Percentiles rank a stretch among this genome's conserved stretches.
phyloP scores from a whole-genome alignment of 2,329 filamentous ascomycete genomes.

The Aspergillus costaricaensis region DNA sequence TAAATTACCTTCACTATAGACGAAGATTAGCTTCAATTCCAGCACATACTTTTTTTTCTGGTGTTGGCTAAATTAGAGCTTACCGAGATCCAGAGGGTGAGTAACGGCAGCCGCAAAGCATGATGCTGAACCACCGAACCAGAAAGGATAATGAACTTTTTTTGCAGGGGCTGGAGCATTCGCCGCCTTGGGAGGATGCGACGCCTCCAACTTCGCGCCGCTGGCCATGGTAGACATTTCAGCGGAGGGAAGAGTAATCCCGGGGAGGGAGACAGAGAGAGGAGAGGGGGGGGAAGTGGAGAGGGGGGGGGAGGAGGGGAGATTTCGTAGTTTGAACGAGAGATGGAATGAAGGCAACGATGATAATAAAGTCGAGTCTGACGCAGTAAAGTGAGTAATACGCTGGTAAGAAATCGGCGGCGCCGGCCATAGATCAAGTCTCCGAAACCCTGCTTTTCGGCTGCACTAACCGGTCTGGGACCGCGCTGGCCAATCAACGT shows the following conservation, averaged over 20 bases:
- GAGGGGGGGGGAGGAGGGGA: conserved; percentile 21
- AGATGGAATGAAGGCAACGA: not conserved
- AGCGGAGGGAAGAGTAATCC: conserved; percentile 10
- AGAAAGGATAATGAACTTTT: conserved; percentile 71
- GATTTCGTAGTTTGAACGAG: not conserved
- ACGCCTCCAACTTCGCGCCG: conserved; percentile 35
- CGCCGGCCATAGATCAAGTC: conserved; percentile 38
- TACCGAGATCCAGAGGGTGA: conserved; percentile 89
- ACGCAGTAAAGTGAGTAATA: not conserved
- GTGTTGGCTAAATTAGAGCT: conserved; percentile 36
- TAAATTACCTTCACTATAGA: conserved; percentile 56
- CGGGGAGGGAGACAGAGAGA: conserved; percentile 12
- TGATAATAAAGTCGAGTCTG: not conserved
- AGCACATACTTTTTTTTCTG: not conserved
- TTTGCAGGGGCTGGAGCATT: conserved; percentile 27
- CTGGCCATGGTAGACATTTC: conserved; percentile 37
- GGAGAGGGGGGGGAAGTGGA: conserved; percentile 18
- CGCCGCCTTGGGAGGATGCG: conserved; percentile 22
- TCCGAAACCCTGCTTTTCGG: conserved; percentile 30
- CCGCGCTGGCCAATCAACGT: conserved; percentile 32
- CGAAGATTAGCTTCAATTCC: not conserved
- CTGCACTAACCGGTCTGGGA: conserved; percentile 18
- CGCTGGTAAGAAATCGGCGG: conserved; percentile 4
- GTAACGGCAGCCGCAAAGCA: conserved; percentile 90
- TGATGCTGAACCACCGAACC: conserved; percentile 95